These are phyloP conservation scores for Fusarium udum DNA, from an alignment of 2,329 filamentous ascomycete genomes.

Conservation along the genomic window DNA sequence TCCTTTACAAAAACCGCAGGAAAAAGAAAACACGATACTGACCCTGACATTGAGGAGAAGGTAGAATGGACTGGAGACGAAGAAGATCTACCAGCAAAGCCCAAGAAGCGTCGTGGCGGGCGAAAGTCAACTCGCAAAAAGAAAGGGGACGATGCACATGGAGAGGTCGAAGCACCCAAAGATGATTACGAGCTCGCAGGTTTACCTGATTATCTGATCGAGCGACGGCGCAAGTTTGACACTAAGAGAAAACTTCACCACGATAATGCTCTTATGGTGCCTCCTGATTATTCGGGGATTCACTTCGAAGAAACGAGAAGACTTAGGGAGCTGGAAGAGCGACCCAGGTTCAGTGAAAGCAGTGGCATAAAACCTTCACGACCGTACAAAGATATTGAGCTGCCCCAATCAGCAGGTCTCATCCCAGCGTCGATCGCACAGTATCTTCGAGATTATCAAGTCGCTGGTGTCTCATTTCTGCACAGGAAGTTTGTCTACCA, in stretches of 20 bases:
- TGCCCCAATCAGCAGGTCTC: constrained; percentile 79
- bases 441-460: constrained; percentile 91
- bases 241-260: constrained; percentile 65
- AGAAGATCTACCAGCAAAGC: constrained; percentile 65
- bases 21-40: constrained; percentile 52
- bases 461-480: constrained; percentile 84
- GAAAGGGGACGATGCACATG: constrained; percentile 38
- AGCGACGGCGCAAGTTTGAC: constrained; percentile 76
- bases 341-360: constrained; percentile 70
- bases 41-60: constrained; percentile 53
- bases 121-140: constrained; percentile 45
- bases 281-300: constrained; percentile 79
- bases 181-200: constrained; percentile 54
- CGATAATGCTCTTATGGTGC: constrained; percentile 76
- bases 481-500: constrained; percentile 92
- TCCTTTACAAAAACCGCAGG: constrained; percentile 13
- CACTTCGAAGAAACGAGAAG: constrained; percentile 66
- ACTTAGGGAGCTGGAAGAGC: constrained; percentile 63
- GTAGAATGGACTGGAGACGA: constrained; percentile 68
- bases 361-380: constrained; percentile 71
- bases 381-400: constrained; percentile 76
- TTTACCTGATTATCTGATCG: constrained; percentile 73
- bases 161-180: constrained; percentile 50
- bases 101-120: constrained; percentile 53
- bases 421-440: constrained; percentile 92